Percentiles rank a stretch among this genome's conserved stretches.
Evolutionary conservation across 2,329 filamentous ascomycete species (phyloP).

Genomic region (Capronia epimyces): DNA sequence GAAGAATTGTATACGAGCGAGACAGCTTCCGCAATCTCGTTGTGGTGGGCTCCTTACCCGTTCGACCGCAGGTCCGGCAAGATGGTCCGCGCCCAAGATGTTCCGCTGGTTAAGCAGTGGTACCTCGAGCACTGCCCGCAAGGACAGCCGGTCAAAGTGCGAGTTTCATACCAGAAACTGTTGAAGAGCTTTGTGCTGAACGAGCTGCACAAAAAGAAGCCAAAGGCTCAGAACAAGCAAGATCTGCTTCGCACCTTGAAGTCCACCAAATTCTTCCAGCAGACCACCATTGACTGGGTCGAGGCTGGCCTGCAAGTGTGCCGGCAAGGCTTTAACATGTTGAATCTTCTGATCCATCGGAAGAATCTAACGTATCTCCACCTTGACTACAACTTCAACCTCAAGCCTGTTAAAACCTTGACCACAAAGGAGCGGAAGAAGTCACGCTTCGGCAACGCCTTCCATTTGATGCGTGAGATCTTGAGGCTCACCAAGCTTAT

Average conservation of each 20-base stretch:
- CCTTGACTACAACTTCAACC: conserved; percentile 98
- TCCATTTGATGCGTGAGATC: conserved; percentile 98
- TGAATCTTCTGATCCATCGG: conserved; percentile 93
- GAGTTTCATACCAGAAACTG: conserved; percentile 96
- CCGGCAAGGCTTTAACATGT: conserved; percentile 97
- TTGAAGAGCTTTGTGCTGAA: conserved; percentile 95
- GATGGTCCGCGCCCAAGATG: conserved; percentile 96
- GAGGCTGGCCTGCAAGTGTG: conserved; percentile 98
- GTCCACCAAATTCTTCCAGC: conserved; percentile 98
- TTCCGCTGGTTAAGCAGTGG: conserved; percentile 95
- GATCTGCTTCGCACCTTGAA: conserved; percentile 84
- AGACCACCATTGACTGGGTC: conserved; percentile 98
- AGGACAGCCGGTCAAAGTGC: conserved; percentile 89
- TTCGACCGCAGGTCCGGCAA: conserved; percentile 89
- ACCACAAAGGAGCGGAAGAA: conserved; percentile 99
- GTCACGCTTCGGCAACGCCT: conserved; percentile 97
- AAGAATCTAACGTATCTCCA: conserved; percentile 98
- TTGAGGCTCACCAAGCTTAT: conserved; percentile 93
- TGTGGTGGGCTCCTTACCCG: conserved; percentile 98
- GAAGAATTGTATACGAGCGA: conserved; percentile 85
- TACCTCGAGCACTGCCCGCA: conserved; percentile 93
- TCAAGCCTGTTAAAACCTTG: conserved; percentile 97
- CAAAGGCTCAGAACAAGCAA: conserved; percentile 93
- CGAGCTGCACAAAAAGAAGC: conserved; percentile 90
- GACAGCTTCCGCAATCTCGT: conserved; percentile 80